These are phyloP conservation scores for Chlorella sp. DNA, from an alignment of 139 green algal species.

Conservation along the genomic window DNA sequence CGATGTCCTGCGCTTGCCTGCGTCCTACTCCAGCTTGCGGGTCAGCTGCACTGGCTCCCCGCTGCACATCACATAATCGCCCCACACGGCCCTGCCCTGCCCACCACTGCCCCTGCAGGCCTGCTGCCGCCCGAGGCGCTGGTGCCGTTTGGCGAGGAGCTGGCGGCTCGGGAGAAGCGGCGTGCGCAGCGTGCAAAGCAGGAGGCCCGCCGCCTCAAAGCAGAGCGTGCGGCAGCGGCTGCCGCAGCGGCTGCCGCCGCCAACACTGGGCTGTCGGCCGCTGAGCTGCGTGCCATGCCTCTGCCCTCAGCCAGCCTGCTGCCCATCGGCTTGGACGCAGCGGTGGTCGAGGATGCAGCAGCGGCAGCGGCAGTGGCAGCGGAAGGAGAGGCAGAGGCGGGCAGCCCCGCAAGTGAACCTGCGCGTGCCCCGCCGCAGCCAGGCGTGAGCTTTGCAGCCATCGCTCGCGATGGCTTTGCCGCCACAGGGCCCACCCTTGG, in stretches of 20 bases:
- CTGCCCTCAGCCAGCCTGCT: slow-evolving; percentile 24
- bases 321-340: not conserved
- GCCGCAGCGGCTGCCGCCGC: slow-evolving; percentile 10
- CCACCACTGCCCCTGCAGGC: not conserved
- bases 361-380: not conserved
- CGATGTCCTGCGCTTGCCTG: too few relatives aligned
- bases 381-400: not conserved
- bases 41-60: too few relatives aligned
- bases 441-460: slow-evolving; percentile 75
- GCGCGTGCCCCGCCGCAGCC: not conserved
- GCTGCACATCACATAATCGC: too few relatives aligned
- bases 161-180: slow-evolving; percentile 59
- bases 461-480: slow-evolving; percentile 78
- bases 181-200: slow-evolving; percentile 48
- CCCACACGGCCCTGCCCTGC: too few relatives aligned
- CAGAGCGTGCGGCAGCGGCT: slow-evolving; percentile 14
- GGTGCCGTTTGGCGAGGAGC: slow-evolving; percentile 75
- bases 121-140: slow-evolving; percentile 69
- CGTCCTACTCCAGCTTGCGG: too few relatives aligned
- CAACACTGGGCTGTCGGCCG: slow-evolving; percentile 34
- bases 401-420: too few relatives aligned
- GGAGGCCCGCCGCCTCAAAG: not conserved
- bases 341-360: not conserved
- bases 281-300: slow-evolving; percentile 62
- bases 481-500: slow-evolving; percentile 70